These are phyloP conservation scores for Heliocybe sulcata DNA, from an alignment of 1,284 basidiomycete genomes.

Conservation along the genomic window DNA sequence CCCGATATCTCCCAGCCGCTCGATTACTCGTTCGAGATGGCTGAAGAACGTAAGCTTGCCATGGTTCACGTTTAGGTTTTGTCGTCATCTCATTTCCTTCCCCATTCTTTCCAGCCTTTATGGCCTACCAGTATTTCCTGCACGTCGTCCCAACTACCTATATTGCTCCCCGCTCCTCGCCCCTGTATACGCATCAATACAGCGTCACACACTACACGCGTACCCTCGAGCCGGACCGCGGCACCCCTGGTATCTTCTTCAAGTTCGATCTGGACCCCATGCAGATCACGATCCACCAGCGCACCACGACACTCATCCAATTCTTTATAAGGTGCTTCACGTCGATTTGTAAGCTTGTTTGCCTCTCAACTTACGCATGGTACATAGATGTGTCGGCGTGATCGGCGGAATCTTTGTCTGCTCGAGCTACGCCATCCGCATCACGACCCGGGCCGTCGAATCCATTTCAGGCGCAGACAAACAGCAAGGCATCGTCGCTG, in stretches of 20 bases:
- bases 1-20: constrained; percentile 94
- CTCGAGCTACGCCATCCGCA: constrained; percentile 67
- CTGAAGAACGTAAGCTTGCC: constrained; percentile 64
- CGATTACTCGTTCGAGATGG: constrained; percentile 83
- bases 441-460: constrained; percentile 58
- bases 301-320: constrained; percentile 76
- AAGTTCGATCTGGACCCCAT: constrained; percentile 96
- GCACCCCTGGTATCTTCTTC: constrained; percentile 93
- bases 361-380: constrained; percentile 1
- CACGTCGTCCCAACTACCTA: constrained; percentile 95
- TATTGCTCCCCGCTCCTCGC: constrained; percentile 55
- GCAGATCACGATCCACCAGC: constrained; percentile 77
- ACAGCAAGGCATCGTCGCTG: constrained; percentile 50
- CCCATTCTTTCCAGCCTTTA: constrained; percentile 55
- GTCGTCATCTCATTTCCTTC: constrained; percentile 1
- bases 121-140: constrained; percentile 95
- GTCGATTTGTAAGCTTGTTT: constrained; percentile 8
- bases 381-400: constrained; percentile 58
- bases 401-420: constrained; percentile 81
- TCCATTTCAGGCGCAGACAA: constrained; percentile 60
- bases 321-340: constrained; percentile 69
- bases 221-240: constrained; percentile 67
- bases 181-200: constrained; percentile 87
- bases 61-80: neutral
- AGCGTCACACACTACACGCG: constrained; percentile 92